Evolutionary conservation across 441 rosid genomes (phyloP).

Genomic region (Jatropha multifida): DNA sequence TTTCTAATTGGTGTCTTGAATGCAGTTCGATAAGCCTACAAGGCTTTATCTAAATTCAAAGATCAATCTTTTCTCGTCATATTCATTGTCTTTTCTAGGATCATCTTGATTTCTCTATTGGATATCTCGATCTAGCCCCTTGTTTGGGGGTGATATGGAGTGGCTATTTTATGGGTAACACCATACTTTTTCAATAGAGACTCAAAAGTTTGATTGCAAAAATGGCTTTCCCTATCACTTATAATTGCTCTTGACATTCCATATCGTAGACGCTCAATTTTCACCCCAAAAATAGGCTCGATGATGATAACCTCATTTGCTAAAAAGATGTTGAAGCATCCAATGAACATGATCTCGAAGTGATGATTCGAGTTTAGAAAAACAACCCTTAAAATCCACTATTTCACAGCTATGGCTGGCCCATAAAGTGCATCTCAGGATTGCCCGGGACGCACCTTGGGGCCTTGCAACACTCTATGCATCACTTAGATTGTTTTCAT

Average conservation of each 20-base stretch:
- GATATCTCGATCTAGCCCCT: not conserved
- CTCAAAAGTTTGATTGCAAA: not conserved
- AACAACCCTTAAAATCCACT: no score
- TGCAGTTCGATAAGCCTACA: not conserved
- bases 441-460: no score
- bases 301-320: no score
- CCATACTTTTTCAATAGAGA: not conserved
- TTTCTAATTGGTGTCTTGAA: not conserved
- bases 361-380: no score
- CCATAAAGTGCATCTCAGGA: no score
- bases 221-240: not conserved
- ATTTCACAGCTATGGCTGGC: no score
- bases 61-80: not conserved
- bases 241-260: not conserved
- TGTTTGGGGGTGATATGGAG: not conserved
- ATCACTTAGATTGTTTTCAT: no score
- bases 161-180: not conserved
- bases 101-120: not conserved
- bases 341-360: no score
- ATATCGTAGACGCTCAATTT: no score
- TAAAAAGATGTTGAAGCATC: no score
- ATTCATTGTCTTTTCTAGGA: not conserved
- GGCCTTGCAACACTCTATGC: no score
- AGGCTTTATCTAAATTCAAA: not conserved
- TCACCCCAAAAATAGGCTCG: no score